Base-by-base conservation (phyloP, 2,329 filamentous ascomycete species). In the Penicillium sp. region DNA sequence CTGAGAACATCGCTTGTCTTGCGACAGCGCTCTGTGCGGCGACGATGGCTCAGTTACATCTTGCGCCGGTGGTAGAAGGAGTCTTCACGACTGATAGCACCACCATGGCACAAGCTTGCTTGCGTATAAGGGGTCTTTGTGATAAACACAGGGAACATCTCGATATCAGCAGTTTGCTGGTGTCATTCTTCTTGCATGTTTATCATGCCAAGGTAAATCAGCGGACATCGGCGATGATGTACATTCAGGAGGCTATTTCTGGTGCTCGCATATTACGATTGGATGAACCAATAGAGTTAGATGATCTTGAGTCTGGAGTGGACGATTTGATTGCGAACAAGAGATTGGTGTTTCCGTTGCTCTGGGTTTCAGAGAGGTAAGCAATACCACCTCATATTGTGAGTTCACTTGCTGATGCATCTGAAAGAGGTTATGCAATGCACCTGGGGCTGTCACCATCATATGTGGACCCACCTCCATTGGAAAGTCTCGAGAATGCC, bases 311-410 rank as follows among this genome's bases (percentile, higher is more conserved):
- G 39, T 13, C 16, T 43, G 24, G 9, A 6, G 8, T 8, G 24
- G 53, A 56, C 26, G 60, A 57, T 37, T 35, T 70, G 4, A 56
- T 71, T 47, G 52, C 57, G n/a, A 71, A 72, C 46, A 42, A 50
- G 13, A 61, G 63, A 10, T 60, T 71, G 31, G 37, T 72, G 3
- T 70, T 72, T 37, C 59, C 65, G 2, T 45, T 72, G 10, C 55
- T 71, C 0, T 72, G 69, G 69, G 61, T 72, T 31, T 69, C 69
- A 10, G 69, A 72, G 52, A 67, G 68, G 68, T 70, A 59, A 47
- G 45, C 21, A 11, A 13, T 29, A 14, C 3, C 2, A 3, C 5
- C 3, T 33, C 2, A 21, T 2, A 13, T 4, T 11, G 19, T 49
- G 11, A 13, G 11, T 27, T 33, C 13, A 14, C 7, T 16, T 31